Percentiles rank a stretch among this genome's conserved stretches.
These are phyloP conservation scores for Trypanosomatidae sp. DNA, from an alignment of 208 protist species.

Conservation along the genomic window DNA sequence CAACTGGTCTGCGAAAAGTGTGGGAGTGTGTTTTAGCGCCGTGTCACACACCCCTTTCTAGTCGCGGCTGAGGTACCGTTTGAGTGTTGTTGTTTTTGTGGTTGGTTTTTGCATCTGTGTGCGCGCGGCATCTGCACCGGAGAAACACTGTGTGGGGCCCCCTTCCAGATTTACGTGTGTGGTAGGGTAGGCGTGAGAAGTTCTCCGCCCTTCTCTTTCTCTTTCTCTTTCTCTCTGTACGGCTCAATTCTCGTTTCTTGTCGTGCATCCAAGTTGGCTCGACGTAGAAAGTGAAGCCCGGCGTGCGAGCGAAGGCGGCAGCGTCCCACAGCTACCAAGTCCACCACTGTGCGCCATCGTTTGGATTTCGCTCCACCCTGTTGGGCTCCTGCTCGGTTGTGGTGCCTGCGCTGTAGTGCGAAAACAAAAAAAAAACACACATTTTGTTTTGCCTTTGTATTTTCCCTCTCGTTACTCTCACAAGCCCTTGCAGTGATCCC, in stretches of 20 bases:
- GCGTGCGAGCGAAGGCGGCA: not conserved
- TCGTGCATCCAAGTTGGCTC: not conserved
- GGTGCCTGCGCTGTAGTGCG: not conserved
- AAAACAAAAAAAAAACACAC: not conserved
- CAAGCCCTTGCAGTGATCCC: too few species aligned
- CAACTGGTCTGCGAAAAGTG: not conserved
- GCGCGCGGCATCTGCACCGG: not conserved
- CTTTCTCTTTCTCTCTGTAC: too few species aligned
- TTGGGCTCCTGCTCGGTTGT: not conserved
- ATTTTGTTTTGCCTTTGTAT: not conserved
- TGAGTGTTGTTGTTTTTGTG: not conserved
- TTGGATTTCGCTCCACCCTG: not conserved
- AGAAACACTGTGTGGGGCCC: not conserved
- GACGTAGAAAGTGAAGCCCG: not conserved
- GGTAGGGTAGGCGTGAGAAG: not conserved
- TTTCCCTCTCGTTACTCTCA: not conserved
- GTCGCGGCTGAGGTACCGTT: not conserved
- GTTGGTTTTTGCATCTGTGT: not conserved
- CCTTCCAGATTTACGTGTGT: not conserved
- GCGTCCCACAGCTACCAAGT: not conserved
- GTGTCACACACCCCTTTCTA: not conserved
- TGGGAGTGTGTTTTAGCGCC: not conserved
- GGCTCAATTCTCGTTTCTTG: not conserved
- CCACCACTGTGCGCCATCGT: not conserved
- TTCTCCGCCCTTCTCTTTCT: not conserved